Percentiles rank a stretch among this genome's conserved stretches.
Evolutionary conservation across 345 rosid genomes (phyloP).

Genomic region (Mercurialis annua): DNA sequence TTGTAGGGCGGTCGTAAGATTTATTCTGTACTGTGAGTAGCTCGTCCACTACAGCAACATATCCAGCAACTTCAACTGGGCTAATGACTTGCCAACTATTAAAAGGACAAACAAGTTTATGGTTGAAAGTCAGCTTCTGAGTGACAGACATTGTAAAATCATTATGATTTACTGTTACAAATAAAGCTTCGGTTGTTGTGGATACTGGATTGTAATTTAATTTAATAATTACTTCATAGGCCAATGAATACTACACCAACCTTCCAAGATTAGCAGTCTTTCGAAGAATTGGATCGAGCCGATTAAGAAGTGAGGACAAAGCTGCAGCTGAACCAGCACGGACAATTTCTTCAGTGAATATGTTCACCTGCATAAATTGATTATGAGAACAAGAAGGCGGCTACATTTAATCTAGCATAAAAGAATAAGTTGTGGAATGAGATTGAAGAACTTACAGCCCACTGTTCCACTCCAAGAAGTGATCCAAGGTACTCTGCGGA

Average conservation of each 20-base stretch:
- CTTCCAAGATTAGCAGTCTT: constrained; percentile 93
- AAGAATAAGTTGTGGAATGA: constrained; percentile 3
- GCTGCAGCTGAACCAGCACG: constrained; percentile 99
- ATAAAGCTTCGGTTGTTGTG: constrained; percentile 1
- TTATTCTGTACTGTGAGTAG: constrained; percentile 83
- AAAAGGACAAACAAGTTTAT: constrained; percentile 29
- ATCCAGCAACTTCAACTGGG: constrained; percentile 86
- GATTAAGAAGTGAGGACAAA: constrained; percentile 75
- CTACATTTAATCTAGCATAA: constrained; percentile 4
- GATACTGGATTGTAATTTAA: not conserved
- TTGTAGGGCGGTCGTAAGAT: constrained; percentile 70
- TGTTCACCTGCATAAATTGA: constrained; percentile 50
- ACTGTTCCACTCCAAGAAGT: constrained; percentile 69
- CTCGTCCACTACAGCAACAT: constrained; percentile 76
- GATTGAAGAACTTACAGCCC: constrained; percentile 68
- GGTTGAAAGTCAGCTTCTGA: constrained; percentile 25
- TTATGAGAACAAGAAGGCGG: constrained; percentile 9
- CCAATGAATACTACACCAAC: constrained; percentile 37
- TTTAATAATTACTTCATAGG: not conserved
- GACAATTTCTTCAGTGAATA: constrained; percentile 93
- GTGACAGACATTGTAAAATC: constrained; percentile 4
- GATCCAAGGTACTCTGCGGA: constrained; percentile 95
- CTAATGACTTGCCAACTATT: constrained; percentile 99
- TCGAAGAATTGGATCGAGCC: constrained; percentile 95
- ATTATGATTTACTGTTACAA: constrained; percentile 4